Evolutionary conservation across 2,329 filamentous ascomycete species (phyloP).

Genomic region (Calonectria pseudoturangicola): DNA sequence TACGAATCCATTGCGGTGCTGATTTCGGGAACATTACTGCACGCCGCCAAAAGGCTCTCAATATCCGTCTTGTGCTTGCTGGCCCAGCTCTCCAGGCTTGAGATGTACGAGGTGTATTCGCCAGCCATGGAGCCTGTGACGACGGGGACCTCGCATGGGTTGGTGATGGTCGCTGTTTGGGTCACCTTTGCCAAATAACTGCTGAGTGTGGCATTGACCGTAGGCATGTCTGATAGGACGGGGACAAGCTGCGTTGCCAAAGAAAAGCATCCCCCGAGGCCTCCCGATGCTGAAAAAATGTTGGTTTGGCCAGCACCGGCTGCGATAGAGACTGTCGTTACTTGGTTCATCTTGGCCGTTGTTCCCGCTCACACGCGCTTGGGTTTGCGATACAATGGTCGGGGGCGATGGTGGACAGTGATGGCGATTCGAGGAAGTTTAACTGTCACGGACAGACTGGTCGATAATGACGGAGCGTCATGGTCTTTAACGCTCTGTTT

Average conservation of each 20-base stretch:
- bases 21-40: slow-evolving; percentile 55
- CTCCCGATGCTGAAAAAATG: slow-evolving; percentile 1
- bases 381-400: background rate
- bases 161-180: slow-evolving; percentile 45
- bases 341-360: slow-evolving; percentile 1
- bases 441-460: background rate
- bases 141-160: slow-evolving; percentile 51
- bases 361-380: background rate
- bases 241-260: slow-evolving; percentile 42
- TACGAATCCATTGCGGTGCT: slow-evolving; percentile 32
- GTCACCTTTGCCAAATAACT: slow-evolving; percentile 43
- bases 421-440: background rate
- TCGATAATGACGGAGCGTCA: background rate
- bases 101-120: slow-evolving; percentile 53
- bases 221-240: slow-evolving; percentile 49
- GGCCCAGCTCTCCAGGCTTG: slow-evolving; percentile 51
- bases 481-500: slow-evolving; percentile 4
- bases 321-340: background rate
- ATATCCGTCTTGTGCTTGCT: slow-evolving; percentile 43
- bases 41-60: slow-evolving; percentile 50
- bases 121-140: slow-evolving; percentile 54
- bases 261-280: background rate
- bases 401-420: background rate
- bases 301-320: background rate
- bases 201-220: slow-evolving; percentile 42